Base-by-base conservation (phyloP, 2,329 filamentous ascomycete genomes). In the Fusarium luffae region DNA sequence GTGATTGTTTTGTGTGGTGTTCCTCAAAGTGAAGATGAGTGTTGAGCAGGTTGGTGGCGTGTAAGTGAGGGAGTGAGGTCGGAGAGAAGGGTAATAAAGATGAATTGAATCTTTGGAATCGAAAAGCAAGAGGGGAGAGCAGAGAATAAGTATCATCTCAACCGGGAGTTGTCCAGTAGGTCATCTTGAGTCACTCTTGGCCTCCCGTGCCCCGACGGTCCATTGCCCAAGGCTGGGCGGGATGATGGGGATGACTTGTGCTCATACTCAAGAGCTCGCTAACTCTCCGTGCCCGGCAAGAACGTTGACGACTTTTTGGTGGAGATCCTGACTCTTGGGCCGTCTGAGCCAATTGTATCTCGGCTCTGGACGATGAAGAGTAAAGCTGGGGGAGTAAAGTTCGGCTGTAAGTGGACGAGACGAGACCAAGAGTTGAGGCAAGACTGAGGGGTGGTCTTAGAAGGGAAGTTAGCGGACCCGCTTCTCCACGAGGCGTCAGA, bases 111-210 rank as follows among this genome's bases (percentile, higher is more conserved):
- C 41, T 37, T 56, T 34, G 40, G 32, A 21, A 60, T 28, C 19
- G 54, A 30, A 21, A 51, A 43, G 44, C 9, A 59, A 25, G 59
- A 56, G 72, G 60, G 32, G 60, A 67, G 41, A 59, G 59, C 56
- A 50, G 59, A 66, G 66, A 73, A 71, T 74, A 74, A 75, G 73
- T 74, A 74, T 63, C 48, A 60, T 30, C 43, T 41, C 49, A 63
- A 30, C 55, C 73, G 69, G 73, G 72, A 74, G 67, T 55, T 48
- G 34, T 37, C 34, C 18, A n/a, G 34, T 52, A 59, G 25, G 49
- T 43, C 27, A 37, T 48, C 32, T 63, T 62, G 64, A 71, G 60
- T 69, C 59, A 69, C 68, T 70, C 50, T 59, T 59, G 61, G 54
- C 55, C 40, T 66, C 69, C 68, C 62, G 57, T 70, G 30, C 67